Percentiles rank a stretch among this genome's conserved stretches.
phyloP scores from a whole-genome alignment of 1,139 yeast species.

The Pichia sorboxylosa region DNA sequence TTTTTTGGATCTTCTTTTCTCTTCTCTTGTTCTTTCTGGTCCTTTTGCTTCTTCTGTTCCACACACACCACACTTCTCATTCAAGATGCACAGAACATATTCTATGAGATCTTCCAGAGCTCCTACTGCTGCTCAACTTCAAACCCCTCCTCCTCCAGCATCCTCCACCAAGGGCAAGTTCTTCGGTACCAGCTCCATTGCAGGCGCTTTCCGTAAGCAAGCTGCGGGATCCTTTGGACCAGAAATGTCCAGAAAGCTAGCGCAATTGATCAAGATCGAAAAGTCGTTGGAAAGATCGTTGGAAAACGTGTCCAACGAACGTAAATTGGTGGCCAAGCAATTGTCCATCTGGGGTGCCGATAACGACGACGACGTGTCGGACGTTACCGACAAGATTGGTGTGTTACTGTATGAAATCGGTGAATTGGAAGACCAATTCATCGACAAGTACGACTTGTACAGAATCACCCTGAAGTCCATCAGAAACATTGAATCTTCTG shows the following conservation, averaged over 20 bases:
- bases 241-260: constrained; percentile 81
- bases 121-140: constrained; percentile 92
- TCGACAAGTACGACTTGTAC: constrained; percentile 96
- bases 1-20: too few relatives aligned
- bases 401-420: constrained; percentile 93
- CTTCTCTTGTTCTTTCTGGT: not conserved
- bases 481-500: constrained; percentile 94
- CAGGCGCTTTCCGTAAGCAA: constrained; percentile 57
- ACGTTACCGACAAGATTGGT: constrained; percentile 94
- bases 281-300: constrained; percentile 91
- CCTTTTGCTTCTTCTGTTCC: not conserved
- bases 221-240: constrained; percentile 95
- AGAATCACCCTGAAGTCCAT: constrained; percentile 89
- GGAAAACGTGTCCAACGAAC: constrained; percentile 88
- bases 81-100: constrained; percentile 89
- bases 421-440: constrained; percentile 94
- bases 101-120: constrained; percentile 92
- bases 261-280: constrained; percentile 89
- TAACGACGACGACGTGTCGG: constrained; percentile 93
- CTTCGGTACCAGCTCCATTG: constrained; percentile 81
- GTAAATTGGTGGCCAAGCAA: constrained; percentile 94
- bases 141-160: constrained; percentile 90
- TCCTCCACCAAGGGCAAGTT: constrained; percentile 81
- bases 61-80: not conserved
- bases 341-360: constrained; percentile 96